Evolutionary conservation across 139 green algal genomes (phyloP).

Genomic region (Tetraselmis chui): DNA sequence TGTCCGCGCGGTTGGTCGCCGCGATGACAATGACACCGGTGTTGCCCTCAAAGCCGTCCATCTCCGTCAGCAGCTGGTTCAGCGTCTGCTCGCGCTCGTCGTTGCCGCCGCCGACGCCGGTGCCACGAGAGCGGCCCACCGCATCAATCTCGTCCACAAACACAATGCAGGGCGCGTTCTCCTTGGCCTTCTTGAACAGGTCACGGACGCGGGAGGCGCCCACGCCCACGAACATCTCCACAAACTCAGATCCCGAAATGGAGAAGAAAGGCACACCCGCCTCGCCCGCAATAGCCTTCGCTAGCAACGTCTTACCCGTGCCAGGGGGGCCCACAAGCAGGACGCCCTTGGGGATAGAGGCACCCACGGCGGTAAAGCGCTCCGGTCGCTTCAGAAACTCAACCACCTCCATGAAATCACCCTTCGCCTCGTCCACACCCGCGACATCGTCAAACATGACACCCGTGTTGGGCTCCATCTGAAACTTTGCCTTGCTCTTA

Average conservation of each 20-base stretch:
- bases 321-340: constrained; percentile 93
- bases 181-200: constrained; percentile 98
- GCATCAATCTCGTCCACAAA: constrained; percentile 99
- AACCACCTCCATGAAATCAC: constrained; percentile 99
- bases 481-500: constrained; percentile 96
- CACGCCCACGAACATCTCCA: constrained; percentile 98
- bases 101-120: constrained; percentile 91
- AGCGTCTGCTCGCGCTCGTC: constrained; percentile 91
- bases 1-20: constrained; percentile 96
- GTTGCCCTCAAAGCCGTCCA: constrained; percentile 99
- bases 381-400: constrained; percentile 99
- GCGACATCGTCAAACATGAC: constrained; percentile 96
- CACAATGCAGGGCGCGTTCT: constrained; percentile 97
- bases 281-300: constrained; percentile 97
- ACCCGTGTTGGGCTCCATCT: constrained; percentile 99
- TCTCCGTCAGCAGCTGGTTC: constrained; percentile 81
- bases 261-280: constrained; percentile 96
- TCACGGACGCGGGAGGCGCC: constrained; percentile 91
- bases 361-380: constrained; percentile 96
- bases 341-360: constrained; percentile 96
- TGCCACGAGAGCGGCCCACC: constrained; percentile 88
- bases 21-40: constrained; percentile 95
- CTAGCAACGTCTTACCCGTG: constrained; percentile 96
- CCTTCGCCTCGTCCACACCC: constrained; percentile 98
- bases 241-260: constrained; percentile 97